phyloP scores from a whole-genome alignment of 257 asterid genomes.

The Solanum pinnatisectum region DNA sequence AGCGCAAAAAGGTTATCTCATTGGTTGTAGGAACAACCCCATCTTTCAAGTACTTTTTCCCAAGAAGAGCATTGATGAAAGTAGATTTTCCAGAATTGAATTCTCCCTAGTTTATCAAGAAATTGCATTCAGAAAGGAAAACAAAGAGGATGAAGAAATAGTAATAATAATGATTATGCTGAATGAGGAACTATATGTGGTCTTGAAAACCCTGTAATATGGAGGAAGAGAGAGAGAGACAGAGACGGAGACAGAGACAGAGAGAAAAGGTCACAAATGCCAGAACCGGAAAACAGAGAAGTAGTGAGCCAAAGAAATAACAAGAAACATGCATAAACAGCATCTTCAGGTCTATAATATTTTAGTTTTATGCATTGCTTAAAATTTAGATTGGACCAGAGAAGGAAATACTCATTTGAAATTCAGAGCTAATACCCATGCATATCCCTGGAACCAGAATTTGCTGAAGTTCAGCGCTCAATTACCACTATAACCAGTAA shows the following conservation, averaged over 20 bases:
- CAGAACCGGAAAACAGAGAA: not conserved
- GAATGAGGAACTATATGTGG: not conserved
- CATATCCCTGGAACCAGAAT: slow-evolving; percentile 93
- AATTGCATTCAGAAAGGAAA: not conserved
- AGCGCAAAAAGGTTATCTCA: slow-evolving; percentile 90
- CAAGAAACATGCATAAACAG: not conserved
- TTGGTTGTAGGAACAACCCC: slow-evolving; percentile 98
- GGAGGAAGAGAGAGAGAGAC: not conserved
- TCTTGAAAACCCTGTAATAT: not conserved
- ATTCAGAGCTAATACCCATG: slow-evolving; percentile 97
- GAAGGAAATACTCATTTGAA: slow-evolving; percentile 49
- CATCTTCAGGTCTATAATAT: not conserved
- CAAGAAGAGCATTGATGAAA: slow-evolving; percentile 95
- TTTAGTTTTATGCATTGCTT: not conserved
- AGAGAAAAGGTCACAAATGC: not conserved
- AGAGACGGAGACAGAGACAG: not conserved
- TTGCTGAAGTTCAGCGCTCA: slow-evolving; percentile 99
- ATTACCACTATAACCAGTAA: slow-evolving; percentile 99
- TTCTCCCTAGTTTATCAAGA: slow-evolving; percentile 63
- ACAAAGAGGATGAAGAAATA: not conserved
- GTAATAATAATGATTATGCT: not conserved
- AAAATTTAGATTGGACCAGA: slow-evolving; percentile 23
- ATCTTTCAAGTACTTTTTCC: slow-evolving; percentile 71
- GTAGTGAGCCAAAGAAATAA: not conserved
- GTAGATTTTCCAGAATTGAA: slow-evolving; percentile 97